These are phyloP conservation scores for Fomitopsis betulina DNA, from an alignment of 1,284 basidiomycete genomes.

Conservation along the genomic window DNA sequence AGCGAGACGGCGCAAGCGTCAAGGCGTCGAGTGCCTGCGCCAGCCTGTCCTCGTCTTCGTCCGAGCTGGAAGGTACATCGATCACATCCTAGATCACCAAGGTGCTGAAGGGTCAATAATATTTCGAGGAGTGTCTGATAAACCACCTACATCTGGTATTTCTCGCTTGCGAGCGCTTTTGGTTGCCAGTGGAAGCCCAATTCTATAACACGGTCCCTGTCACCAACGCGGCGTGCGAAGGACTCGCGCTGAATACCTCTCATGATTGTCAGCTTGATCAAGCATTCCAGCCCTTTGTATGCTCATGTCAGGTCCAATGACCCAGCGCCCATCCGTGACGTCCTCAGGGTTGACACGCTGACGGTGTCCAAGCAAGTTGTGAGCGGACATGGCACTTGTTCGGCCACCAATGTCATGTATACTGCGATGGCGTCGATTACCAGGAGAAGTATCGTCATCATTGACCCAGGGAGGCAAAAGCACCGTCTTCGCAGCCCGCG, in stretches of 20 bases:
- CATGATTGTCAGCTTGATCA: background rate
- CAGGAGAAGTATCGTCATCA: background rate
- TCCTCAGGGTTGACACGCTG: background rate
- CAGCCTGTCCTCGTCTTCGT: slow-evolving; percentile 22
- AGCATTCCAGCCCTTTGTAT: background rate
- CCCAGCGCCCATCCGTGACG: background rate
- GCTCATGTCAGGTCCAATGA: background rate
- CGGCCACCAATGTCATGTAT: slow-evolving; percentile 1
- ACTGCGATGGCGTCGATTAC: slow-evolving; percentile 1
- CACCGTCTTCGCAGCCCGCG: background rate
- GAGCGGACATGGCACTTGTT: background rate
- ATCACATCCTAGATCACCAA: slow-evolving; percentile 5
- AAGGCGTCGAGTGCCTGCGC: slow-evolving; percentile 28
- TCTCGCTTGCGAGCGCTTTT: background rate
- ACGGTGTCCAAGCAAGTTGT: background rate
- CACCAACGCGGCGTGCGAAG: too few relatives aligned
- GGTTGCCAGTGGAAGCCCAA: background rate
- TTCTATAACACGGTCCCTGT: too few relatives aligned
- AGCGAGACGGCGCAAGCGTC: slow-evolving; percentile 20
- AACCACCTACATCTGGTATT: background rate
- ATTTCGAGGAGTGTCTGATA: background rate
- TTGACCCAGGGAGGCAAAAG: background rate
- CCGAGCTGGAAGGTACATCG: slow-evolving; percentile 5
- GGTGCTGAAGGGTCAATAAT: too few relatives aligned
- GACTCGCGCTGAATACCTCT: background rate